Evolutionary conservation across 2,329 filamentous ascomycete genomes (phyloP), one percentile per base, ranked within the genome.

Genomic region (Rhynchosporium secalis): DNA sequence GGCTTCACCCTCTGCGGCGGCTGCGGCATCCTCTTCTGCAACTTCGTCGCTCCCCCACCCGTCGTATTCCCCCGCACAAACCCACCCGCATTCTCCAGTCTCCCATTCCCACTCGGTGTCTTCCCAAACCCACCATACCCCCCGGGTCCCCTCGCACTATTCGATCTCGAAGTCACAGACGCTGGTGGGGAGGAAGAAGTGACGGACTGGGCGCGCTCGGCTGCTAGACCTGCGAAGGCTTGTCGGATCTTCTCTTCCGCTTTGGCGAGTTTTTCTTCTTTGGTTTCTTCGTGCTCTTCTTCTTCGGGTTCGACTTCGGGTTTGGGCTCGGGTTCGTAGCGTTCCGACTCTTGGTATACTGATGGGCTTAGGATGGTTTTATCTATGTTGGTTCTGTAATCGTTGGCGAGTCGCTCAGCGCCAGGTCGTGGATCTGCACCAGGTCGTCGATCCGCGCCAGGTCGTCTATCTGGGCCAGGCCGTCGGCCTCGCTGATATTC

Each of bases 201-300:
- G 15, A 36, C 20, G 4, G 45, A 13, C 29, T 57, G 52, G 4
- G 29, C 46, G n/a, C 60, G 38, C 38, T 61, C 60, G 4, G 51
- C 28, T 31, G 52, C 60, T 26, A 61, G 54, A 20, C 46, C 40
- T 26, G 54, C 60, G 48, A 61, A 61, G 10, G 60, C 60, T 40
- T 43, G 41, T 13, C 55, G 54, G 28, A 61, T 61, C 45, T 61
- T 61, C 38, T 41, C 55, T 29, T 61, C 60, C 20, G 60, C 60
- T 45, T 57, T 57, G 3, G 29, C 41, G 2, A 61, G 46, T n/a
- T 56, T 56, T 10, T 61, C 52, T 29, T 61, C 60, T 29, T 56
- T 49, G 6, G 55, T 57, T 38, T 49, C 43, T 13, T 57, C 54
- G n/a, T 28, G 26, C 33, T 52, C 60, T 51, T 61, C 58, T 43